Base-by-base conservation (phyloP, 177 flowering plant species). In the Vitis hybrid region DNA sequence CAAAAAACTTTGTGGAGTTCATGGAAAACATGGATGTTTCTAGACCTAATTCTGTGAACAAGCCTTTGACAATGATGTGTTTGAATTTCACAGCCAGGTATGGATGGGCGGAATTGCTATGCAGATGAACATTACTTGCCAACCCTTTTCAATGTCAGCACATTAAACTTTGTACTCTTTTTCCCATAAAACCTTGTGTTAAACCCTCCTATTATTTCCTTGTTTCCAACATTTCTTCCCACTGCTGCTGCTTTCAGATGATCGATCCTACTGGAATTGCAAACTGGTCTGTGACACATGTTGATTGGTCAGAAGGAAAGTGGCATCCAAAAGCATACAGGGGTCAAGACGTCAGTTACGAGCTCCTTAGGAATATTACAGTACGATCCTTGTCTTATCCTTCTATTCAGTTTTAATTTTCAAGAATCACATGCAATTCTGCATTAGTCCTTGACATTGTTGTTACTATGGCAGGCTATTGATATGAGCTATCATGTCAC, bases 261-360 rank as follows among this genome's bases (percentile, higher is more conserved):
- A 70, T 81, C 60, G 90, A 86, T 74, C 90, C 90, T 2, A 73
- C 47, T 68, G 88, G 90, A 24, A 85, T 86, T 24, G 78, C 90
- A 19, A 83, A 81, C 62, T 81, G 90, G 90, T 86, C 90, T 2
- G 90, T 85, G 15, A 86, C 90, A 54, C 82, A 86, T 64, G 90
- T 85, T 63, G 90, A 86, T 71, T 86, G 90, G 90, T 86, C 90
- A 38, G 88, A 86, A 64, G 77, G 82, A 38, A 86, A 86, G 74
- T 86, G 90, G 90, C 86, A 86, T 73, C 87, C 89, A 19, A 86
- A 80, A 72, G 53, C 85, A 18, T 83, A 78, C 53, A 33, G 76
- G 33, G 69, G 73, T 17, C 76, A 73, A 65, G 87, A 83, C 73
- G 72, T 83, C 19, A 73, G 79, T 0, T 66, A 58, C 53, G 80